phyloP scores from a whole-genome alignment of 768 basidiomycete genomes.

The Gautieria morchelliformis region DNA sequence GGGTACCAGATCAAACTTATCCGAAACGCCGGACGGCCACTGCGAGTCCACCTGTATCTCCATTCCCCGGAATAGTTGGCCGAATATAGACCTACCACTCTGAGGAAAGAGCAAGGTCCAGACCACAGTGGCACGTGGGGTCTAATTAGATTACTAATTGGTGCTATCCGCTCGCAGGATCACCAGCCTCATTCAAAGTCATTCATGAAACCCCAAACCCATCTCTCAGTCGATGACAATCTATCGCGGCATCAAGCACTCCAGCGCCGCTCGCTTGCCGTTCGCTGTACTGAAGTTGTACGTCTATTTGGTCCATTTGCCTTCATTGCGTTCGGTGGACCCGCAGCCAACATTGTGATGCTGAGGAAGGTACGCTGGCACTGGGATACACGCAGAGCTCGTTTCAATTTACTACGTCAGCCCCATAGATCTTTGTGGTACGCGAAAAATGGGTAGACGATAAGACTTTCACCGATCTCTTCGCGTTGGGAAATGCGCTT shows the following conservation, averaged over 20 bases:
- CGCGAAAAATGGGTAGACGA: conserved; percentile 20
- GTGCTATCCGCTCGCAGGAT: too few species aligned
- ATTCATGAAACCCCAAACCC: too few species aligned
- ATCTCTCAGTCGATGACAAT: too few species aligned
- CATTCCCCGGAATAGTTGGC: too few species aligned
- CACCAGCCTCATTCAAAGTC: too few species aligned
- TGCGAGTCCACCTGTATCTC: too few species aligned
- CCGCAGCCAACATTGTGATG: conserved; percentile 39
- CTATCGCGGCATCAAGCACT: not conserved
- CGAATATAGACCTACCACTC: too few species aligned
- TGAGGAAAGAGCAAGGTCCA: too few species aligned
- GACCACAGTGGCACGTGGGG: too few species aligned
- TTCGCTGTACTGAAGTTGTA: conserved; percentile 2
- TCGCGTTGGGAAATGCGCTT: conserved; percentile 37
- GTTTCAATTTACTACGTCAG: conserved; percentile 16
- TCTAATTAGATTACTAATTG: too few species aligned
- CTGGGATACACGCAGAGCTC: conserved; percentile 26
- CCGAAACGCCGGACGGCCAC: too few species aligned
- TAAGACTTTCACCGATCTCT: conserved; percentile 29
- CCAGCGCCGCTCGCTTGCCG: conserved; percentile 1
- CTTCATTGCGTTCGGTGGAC: conserved; percentile 40
- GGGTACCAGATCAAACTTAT: too few species aligned
- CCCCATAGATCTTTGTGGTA: conserved; percentile 21
- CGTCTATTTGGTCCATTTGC: conserved; percentile 19
- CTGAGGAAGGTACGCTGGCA: conserved; percentile 26